Conservation (phyloP, 805 yeast species). For the Scheffersomyces amazonensis region DNA sequence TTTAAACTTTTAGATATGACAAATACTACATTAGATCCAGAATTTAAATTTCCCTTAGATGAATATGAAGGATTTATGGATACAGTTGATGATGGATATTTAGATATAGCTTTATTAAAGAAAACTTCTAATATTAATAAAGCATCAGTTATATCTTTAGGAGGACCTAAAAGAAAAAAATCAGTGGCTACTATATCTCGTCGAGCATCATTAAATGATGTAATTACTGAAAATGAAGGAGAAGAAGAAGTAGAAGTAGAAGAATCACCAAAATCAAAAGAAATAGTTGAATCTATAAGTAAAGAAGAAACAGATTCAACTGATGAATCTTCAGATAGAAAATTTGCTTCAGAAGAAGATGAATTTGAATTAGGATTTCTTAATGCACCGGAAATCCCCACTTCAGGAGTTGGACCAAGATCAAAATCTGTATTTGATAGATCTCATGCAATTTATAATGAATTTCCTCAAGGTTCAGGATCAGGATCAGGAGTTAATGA, state of each 20-base stretch:
- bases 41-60: conserved; percentile 38
- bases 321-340: conserved; percentile 22
- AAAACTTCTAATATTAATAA: conserved; percentile 37
- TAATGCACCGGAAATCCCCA: conserved; percentile 17
- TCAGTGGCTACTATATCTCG: not conserved
- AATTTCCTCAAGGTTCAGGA: conserved; percentile 8
- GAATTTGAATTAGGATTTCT: conserved; percentile 29
- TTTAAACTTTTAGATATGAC: conserved; percentile 22
- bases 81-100: conserved; percentile 63
- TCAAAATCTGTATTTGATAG: conserved; percentile 38
- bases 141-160: conserved; percentile 15
- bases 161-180: conserved; percentile 14
- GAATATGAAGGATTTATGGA: conserved; percentile 55
- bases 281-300: not conserved
- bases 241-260: not conserved
- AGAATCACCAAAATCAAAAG: not conserved
- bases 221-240: not conserved
- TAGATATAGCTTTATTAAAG: conserved; percentile 53
- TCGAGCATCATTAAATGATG: not conserved
- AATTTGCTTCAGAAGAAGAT: conserved; percentile 20
- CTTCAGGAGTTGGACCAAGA: conserved; percentile 23
- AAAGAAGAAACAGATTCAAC: conserved; percentile 11
- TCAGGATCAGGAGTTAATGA: conserved; percentile 16
- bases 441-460: conserved; percentile 10
- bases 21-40: conserved; percentile 17